These are phyloP conservation scores for Kappamyces sp. DNA, from an alignment of 192 early-diverging fungal species.

Conservation along the genomic window DNA sequence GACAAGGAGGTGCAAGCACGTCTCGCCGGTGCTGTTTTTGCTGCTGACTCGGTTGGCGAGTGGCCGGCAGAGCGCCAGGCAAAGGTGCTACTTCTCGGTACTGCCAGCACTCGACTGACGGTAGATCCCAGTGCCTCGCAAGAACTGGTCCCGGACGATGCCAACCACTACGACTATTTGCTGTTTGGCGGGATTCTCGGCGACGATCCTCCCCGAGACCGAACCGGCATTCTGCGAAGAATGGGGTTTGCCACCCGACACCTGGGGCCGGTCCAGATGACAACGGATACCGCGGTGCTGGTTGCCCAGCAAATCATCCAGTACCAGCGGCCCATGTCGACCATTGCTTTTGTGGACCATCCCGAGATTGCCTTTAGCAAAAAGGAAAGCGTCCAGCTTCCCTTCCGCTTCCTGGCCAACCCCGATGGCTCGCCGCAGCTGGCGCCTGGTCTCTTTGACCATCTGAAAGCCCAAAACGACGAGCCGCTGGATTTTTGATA, in stretches of 20 bases:
- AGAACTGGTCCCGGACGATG: conserved; percentile 59
- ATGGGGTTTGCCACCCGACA: conserved; percentile 66
- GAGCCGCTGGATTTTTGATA: conserved; percentile 14
- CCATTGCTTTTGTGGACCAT: conserved; percentile 65
- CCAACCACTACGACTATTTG: conserved; percentile 60
- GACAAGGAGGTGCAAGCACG: conserved; percentile 25
- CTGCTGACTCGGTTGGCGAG: conserved; percentile 19
- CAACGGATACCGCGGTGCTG: conserved; percentile 75
- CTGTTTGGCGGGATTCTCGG: conserved; percentile 79
- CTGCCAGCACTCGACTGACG: too few relatives aligned
- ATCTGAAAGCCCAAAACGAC: conserved; percentile 68
- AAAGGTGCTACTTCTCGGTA: conserved; percentile 55
- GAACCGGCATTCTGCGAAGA: conserved; percentile 51
- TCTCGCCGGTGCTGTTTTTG: conserved; percentile 40
- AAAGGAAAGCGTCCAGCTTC: conserved; percentile 69
- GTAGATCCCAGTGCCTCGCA: conserved; percentile 54
- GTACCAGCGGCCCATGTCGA: conserved; percentile 50
- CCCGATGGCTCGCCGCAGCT: conserved; percentile 45
- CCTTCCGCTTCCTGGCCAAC: conserved; percentile 68
- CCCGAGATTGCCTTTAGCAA: conserved; percentile 65
- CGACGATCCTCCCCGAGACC: conserved; percentile 45
- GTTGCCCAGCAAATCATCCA: conserved; percentile 65
- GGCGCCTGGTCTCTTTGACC: conserved; percentile 67
- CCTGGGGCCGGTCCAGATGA: conserved; percentile 75
- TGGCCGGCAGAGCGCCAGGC: conserved; percentile 38